phyloP scores from a whole-genome alignment of 2,329 filamentous ascomycete species.

The Colletotrichum salicis region DNA sequence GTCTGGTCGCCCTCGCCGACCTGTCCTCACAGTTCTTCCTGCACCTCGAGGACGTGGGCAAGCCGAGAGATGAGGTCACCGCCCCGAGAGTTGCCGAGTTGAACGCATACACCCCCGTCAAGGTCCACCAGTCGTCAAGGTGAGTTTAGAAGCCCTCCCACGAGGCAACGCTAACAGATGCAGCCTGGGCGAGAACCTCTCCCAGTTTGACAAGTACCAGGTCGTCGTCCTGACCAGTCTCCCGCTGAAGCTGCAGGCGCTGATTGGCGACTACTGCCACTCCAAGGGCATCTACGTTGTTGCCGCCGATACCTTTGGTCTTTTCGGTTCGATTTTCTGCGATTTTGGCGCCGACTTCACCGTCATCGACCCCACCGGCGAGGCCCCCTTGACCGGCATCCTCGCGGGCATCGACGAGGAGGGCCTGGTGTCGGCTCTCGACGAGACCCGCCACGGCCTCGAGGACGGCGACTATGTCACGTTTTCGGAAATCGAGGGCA shows the following conservation, averaged over 20 bases:
- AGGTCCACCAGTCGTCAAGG: conserved; percentile 73
- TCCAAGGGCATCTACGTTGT: conserved; percentile 92
- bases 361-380: conserved; percentile 88
- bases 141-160: conserved; percentile 43
- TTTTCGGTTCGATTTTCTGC: conserved; percentile 96
- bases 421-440: conserved; percentile 89
- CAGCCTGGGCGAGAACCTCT: conserved; percentile 79
- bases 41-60: conserved; percentile 86
- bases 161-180: conserved; percentile 41
- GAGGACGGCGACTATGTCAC: conserved; percentile 97
- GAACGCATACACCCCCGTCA: conserved; percentile 94
- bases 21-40: conserved; percentile 99
- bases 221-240: conserved; percentile 91
- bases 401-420: conserved; percentile 90
- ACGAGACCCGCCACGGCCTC: conserved; percentile 93
- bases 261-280: conserved; percentile 93
- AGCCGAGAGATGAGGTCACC: conserved; percentile 87
- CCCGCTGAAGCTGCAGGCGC: conserved; percentile 80
- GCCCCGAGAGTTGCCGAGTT: conserved; percentile 91
- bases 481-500: conserved; percentile 91
- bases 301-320: conserved; percentile 87
- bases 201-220: conserved; percentile 89
- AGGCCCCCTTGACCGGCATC: conserved; percentile 87
- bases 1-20: conserved; percentile 84
- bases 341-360: conserved; percentile 97